phyloP scores from a whole-genome alignment of 257 asterid genomes.

The Buddleja alternifolia region DNA sequence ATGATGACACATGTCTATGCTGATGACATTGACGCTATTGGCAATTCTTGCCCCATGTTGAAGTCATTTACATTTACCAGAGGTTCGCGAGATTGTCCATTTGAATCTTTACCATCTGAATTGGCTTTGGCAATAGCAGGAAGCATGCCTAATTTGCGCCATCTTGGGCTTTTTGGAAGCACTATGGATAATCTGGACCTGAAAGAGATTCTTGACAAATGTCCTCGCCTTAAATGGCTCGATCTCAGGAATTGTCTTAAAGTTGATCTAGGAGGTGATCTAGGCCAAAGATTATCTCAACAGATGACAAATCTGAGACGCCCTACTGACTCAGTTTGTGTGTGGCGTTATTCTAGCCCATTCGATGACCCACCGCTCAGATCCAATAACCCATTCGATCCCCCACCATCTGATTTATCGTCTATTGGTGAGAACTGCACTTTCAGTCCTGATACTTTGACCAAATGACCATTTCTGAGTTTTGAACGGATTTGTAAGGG shows the following conservation, averaged over 20 bases:
- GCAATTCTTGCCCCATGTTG: constrained; percentile 42
- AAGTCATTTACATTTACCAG: constrained; percentile 38
- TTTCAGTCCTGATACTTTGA: constrained; percentile 28
- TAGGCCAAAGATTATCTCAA: constrained; percentile 40
- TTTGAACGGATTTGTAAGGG: too few species aligned
- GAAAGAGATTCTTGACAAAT: constrained; percentile 50
- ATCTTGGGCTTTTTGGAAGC: constrained; percentile 42
- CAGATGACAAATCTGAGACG: constrained; percentile 38
- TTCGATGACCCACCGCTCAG: too few species aligned
- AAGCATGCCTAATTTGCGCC: constrained; percentile 47
- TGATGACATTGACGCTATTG: constrained; percentile 34
- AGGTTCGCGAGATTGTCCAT: not conserved
- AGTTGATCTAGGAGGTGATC: constrained; percentile 37
- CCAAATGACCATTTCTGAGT: constrained; percentile 4
- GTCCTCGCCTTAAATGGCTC: constrained; percentile 55
- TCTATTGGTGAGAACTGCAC: constrained; percentile 28
- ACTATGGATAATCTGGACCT: constrained; percentile 34
- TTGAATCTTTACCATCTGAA: too few species aligned
- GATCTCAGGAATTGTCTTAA: constrained; percentile 45
- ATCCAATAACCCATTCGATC: too few species aligned
- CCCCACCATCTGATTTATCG: constrained; percentile 23
- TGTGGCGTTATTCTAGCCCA: constrained; percentile 10
- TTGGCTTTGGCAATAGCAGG: constrained; percentile 47
- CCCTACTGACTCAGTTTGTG: constrained; percentile 41
- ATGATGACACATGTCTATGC: not conserved